Evolutionary conservation across 2,329 filamentous ascomycete species (phyloP).

Genomic region (Scorias spongiosa): DNA sequence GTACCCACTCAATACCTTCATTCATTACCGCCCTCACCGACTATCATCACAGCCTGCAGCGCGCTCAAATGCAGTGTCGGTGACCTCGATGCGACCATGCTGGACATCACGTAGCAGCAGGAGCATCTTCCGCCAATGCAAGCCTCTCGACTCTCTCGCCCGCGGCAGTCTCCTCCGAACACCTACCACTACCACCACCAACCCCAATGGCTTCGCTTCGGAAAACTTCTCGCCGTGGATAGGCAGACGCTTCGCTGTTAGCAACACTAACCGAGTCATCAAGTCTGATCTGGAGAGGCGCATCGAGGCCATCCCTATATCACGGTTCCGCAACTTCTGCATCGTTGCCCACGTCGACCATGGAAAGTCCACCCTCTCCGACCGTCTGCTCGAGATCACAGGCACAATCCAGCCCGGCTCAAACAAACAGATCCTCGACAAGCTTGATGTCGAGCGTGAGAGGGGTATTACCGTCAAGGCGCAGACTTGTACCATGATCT

Average conservation of each 20-base stretch:
- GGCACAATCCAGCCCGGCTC: conserved; percentile 75
- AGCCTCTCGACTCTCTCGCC: background rate
- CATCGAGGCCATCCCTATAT: conserved; percentile 62
- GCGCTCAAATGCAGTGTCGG: background rate
- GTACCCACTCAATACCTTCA: too few species aligned
- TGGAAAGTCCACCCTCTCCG: conserved; percentile 91
- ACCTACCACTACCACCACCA: conserved; percentile 1
- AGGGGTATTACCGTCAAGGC: conserved; percentile 97
- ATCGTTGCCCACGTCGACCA: conserved; percentile 98
- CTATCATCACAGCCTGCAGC: too few species aligned
- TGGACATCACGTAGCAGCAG: conserved; percentile 26
- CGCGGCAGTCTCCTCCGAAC: conserved; percentile 6
- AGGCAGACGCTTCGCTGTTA: background rate
- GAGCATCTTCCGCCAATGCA: background rate
- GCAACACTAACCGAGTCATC: background rate
- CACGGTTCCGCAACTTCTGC: conserved; percentile 84
- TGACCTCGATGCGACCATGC: conserved; percentile 34
- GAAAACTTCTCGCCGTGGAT: background rate
- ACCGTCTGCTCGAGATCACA: conserved; percentile 82
- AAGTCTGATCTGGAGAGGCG: conserved; percentile 42
- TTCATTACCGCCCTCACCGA: too few species aligned
- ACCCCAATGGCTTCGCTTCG: too few species aligned
- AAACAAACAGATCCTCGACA: conserved; percentile 94
- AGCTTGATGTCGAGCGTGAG: conserved; percentile 90
- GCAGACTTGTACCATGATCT: conserved; percentile 96